Conservation (phyloP, 129 eudicot genomes). For the Flaveria brownii region DNA sequence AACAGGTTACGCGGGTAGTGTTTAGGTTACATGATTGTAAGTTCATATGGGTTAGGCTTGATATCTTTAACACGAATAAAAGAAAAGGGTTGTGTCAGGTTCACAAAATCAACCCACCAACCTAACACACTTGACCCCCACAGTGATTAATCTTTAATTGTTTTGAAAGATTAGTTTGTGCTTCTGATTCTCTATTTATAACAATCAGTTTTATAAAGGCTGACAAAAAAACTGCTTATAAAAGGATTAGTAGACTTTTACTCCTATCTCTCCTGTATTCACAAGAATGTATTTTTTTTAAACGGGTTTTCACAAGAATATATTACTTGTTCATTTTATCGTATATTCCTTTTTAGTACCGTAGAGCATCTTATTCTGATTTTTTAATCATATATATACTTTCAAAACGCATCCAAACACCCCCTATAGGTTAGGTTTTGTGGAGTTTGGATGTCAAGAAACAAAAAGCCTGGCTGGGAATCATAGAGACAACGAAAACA, state of each 20-base stretch:
- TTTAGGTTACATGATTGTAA: background rate
- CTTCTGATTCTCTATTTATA: background rate
- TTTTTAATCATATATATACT: background rate
- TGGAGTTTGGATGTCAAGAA: no score
- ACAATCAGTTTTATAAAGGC: background rate
- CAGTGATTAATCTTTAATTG: background rate
- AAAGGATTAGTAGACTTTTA: background rate
- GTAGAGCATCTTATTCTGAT: background rate
- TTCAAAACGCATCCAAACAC: background rate
- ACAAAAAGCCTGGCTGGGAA: background rate
- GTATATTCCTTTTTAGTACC: background rate
- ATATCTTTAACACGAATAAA: no score
- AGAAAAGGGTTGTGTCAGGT: no score
- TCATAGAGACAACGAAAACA: constrained; percentile 10
- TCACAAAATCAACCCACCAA: background rate
- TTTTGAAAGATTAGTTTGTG: background rate
- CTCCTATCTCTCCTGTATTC: background rate
- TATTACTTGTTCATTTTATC: background rate
- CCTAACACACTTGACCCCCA: background rate
- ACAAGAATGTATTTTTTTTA: no score
- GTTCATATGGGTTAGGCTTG: background rate
- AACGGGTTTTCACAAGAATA: background rate
- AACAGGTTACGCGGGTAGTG: background rate
- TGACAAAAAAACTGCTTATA: background rate
- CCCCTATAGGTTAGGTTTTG: background rate